Base-by-base conservation (phyloP, 768 basidiomycete species). In the Ephemerocybe angulata region DNA sequence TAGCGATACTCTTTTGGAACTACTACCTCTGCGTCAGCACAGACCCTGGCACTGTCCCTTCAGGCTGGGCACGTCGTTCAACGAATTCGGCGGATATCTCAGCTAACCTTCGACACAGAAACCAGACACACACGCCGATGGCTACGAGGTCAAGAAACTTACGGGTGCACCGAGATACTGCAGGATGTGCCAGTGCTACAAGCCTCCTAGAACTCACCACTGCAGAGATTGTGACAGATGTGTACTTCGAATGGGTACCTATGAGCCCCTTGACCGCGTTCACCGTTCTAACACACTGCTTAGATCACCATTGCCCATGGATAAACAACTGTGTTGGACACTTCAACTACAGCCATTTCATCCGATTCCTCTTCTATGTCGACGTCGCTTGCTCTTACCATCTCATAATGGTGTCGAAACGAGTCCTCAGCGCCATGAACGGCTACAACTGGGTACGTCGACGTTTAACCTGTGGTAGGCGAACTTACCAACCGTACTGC, bases 251-350 rank as follows among this genome's bases (percentile, higher is more conserved):
- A 96, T 97, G 92, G 92, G 92, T 41, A 19, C 38, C n/a, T 87
- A 67, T 60, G 82, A 57, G 24, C 17, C 42, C 22, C 40, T 21
- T 41, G 19, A 12, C 27, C 15, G 49, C 12, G 22, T 17, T 22
- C 49, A 10, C n/a, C 25, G 19, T 29, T 7, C 48, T 38, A 13
- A 46, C 56, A 65, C 24, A 57, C 24, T 10, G 19, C 15, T 28
- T 44, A 92, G 91, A 93, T 67, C 91, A 93, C 63, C 91, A 93
- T 64, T 93, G 91, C 66, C 92, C 91, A 6, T 95, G 91, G 93
- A 84, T 93, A 29, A 87, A 93, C 68, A 98, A 94, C 62, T 96
- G 95, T 64, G 88, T 99, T 58, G 97, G 97, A 0, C 87, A 93
- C 67, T 83, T 78, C 72, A 99, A 98, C 68, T 86, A 97, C 60